Evolutionary conservation across 495 filamentous ascomycete species (phyloP).

Genomic region (Tuber microsphaerosporum): DNA sequence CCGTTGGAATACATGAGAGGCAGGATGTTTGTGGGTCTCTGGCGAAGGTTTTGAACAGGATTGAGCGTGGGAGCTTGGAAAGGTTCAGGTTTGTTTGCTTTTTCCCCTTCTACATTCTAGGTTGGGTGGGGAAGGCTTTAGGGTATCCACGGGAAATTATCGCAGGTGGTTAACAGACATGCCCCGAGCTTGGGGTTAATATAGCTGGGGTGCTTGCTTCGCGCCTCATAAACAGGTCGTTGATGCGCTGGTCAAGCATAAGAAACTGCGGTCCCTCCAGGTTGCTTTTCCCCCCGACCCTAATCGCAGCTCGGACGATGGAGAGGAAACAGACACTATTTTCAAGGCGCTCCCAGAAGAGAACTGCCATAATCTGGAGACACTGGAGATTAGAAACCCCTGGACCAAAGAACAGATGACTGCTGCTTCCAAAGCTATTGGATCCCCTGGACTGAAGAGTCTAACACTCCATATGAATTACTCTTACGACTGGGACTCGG

Average conservation of each 20-base stretch:
- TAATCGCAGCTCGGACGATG: neutral
- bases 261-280: conserved; percentile 10
- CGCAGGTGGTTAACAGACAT: neutral
- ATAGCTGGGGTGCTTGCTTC: neutral
- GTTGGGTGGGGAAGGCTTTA: neutral
- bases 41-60: conserved; percentile 6
- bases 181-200: neutral
- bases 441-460: neutral
- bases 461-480: neutral
- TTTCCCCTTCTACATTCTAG: neutral
- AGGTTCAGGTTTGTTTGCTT: conserved; percentile 11
- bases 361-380: conserved; percentile 6
- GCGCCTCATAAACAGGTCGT: neutral
- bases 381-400: neutral
- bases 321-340: neutral
- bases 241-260: conserved; percentile 10
- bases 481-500: neutral
- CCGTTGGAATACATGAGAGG: neutral
- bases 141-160: neutral
- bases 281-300: neutral
- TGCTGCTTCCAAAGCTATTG: neutral
- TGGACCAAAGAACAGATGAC: conserved; percentile 1
- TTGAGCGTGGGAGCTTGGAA: conserved; percentile 10
- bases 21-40: neutral
- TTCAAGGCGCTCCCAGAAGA: neutral